Evolutionary conservation across 768 basidiomycete genomes (phyloP).

Genomic region (Tulasnella sp.): DNA sequence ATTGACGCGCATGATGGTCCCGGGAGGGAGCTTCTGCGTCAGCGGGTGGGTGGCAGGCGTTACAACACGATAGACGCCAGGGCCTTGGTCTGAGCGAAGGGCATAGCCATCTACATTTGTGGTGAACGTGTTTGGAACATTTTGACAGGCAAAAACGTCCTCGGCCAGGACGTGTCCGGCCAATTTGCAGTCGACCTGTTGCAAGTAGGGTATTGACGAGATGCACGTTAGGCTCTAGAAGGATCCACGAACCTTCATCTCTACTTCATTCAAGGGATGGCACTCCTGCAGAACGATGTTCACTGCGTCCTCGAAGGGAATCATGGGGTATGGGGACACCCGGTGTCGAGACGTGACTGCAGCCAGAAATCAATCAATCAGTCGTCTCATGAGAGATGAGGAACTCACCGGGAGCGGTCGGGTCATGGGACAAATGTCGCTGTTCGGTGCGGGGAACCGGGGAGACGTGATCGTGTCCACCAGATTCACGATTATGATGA

Average conservation of each 20-base stretch:
- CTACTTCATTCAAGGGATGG: conserved; percentile 48
- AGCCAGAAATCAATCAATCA: background rate
- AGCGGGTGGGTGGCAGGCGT: conserved; percentile 53
- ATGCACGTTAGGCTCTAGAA: background rate
- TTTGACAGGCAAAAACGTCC: conserved; percentile 65
- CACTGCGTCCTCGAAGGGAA: conserved; percentile 70
- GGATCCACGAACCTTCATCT: conserved; percentile 50
- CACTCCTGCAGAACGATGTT: conserved; percentile 57
- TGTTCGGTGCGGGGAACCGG: conserved; percentile 58
- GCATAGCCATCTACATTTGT: conserved; percentile 93
- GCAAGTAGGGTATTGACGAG: background rate
- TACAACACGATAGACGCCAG: conserved; percentile 69
- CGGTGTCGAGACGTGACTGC: conserved; percentile 72
- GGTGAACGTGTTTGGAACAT: conserved; percentile 66
- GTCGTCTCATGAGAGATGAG: background rate
- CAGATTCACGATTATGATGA: conserved; percentile 45
- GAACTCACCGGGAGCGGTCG: conserved; percentile 62
- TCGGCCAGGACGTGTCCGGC: conserved; percentile 74
- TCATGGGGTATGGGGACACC: conserved; percentile 73
- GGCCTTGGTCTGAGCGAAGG: conserved; percentile 62
- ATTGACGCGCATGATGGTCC: conserved; percentile 73
- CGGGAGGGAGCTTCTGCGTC: conserved; percentile 45
- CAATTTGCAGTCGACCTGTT: conserved; percentile 63
- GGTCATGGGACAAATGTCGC: conserved; percentile 65
- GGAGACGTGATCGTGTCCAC: conserved; percentile 46